Evolutionary conservation across 2,329 filamentous ascomycete species (phyloP).

Genomic region (Trichophyton schoenleinii): DNA sequence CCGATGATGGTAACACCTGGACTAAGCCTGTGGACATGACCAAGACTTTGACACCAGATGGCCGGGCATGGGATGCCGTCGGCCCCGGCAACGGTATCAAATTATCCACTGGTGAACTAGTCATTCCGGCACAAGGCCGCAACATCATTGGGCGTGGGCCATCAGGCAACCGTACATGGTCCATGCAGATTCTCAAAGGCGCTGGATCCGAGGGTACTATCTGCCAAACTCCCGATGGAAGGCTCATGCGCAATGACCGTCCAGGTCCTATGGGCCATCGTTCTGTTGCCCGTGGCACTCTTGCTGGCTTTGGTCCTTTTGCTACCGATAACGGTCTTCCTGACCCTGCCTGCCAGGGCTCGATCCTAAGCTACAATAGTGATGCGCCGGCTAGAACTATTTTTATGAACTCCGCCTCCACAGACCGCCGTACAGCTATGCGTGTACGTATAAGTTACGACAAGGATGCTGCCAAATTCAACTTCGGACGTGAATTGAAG

Average conservation of each 20-base stretch:
- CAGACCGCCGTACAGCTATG: neutral
- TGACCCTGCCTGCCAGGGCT: slow-evolving; percentile 7
- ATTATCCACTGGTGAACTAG: slow-evolving; percentile 14
- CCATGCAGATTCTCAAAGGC: slow-evolving; percentile 5
- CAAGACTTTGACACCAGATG: slow-evolving; percentile 13
- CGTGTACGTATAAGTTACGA: slow-evolving; percentile 9
- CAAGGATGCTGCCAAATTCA: slow-evolving; percentile 5
- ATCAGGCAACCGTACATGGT: slow-evolving; percentile 16
- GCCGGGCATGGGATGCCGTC: slow-evolving; percentile 16
- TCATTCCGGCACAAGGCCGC: slow-evolving; percentile 16
- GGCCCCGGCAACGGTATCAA: slow-evolving; percentile 17
- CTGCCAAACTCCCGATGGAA: slow-evolving; percentile 6
- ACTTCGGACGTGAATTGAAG: slow-evolving; percentile 1
- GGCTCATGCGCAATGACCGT: slow-evolving; percentile 6
- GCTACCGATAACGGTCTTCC: slow-evolving; percentile 5
- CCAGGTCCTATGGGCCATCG: neutral
- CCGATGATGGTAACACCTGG: slow-evolving; percentile 19
- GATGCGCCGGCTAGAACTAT: slow-evolving; percentile 2
- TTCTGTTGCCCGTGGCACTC: slow-evolving; percentile 1
- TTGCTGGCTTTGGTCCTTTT: slow-evolving; percentile 2
- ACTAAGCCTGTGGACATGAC: slow-evolving; percentile 16
- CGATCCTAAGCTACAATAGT: slow-evolving; percentile 3
- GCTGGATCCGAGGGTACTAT: slow-evolving; percentile 7
- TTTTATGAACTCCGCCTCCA: slow-evolving; percentile 5
- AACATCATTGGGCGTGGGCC: slow-evolving; percentile 17